phyloP scores from a whole-genome alignment of 2,329 filamentous ascomycete species.

The Talaromyces sp. region DNA sequence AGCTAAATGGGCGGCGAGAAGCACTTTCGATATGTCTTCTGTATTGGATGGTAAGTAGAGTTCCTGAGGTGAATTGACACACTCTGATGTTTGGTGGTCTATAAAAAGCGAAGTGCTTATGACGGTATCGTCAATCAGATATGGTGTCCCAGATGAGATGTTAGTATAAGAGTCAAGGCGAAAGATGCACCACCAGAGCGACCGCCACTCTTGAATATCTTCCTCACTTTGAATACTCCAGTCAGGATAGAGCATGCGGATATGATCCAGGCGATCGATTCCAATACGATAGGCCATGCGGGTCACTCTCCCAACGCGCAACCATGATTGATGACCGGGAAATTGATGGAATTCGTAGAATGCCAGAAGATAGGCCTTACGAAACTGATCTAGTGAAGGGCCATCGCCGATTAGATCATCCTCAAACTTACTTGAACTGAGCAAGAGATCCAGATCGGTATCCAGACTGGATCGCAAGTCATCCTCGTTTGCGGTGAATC shows the following conservation, averaged over 20 bases:
- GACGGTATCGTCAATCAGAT: neutral
- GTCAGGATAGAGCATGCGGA: slow-evolving; percentile 26
- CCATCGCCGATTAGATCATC: neutral
- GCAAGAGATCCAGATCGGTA: neutral
- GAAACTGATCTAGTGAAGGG: slow-evolving; percentile 28
- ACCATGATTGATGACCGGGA: slow-evolving; percentile 33
- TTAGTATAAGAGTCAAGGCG: slow-evolving; percentile 38
- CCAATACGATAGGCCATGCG: slow-evolving; percentile 35
- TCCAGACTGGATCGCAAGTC: neutral
- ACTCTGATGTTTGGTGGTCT: neutral
- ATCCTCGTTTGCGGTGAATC: neutral
- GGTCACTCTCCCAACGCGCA: slow-evolving; percentile 32
- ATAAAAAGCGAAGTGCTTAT: neutral
- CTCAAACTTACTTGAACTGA: neutral
- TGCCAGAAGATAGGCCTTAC: slow-evolving; percentile 34
- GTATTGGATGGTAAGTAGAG: neutral
- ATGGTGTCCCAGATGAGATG: slow-evolving; percentile 6
- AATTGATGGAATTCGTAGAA: slow-evolving; percentile 40
- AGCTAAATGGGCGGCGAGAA: neutral
- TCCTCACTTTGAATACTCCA: slow-evolving; percentile 25
- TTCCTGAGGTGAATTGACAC: neutral
- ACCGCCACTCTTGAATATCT: slow-evolving; percentile 37
- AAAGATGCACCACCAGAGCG: slow-evolving; percentile 38
- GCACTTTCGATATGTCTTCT: neutral
- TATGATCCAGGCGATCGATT: slow-evolving; percentile 34